phyloP scores from a whole-genome alignment of 768 basidiomycete species.

The Lactarius vividus region DNA sequence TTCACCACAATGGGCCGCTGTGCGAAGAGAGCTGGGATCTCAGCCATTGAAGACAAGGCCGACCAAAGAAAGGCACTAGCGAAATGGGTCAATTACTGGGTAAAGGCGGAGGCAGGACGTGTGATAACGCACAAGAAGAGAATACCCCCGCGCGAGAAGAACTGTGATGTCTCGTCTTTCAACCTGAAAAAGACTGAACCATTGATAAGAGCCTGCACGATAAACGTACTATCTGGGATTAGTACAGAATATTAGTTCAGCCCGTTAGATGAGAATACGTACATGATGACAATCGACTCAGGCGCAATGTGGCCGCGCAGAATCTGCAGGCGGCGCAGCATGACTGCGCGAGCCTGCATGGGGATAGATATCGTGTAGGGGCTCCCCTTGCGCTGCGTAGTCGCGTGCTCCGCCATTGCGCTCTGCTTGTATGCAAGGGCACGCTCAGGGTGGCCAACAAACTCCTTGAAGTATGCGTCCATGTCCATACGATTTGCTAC shows the following conservation, averaged over 20 bases:
- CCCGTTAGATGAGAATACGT: not conserved
- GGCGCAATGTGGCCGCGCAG: slow-evolving; percentile 33
- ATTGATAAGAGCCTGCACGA: slow-evolving; percentile 52
- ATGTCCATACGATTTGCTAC: slow-evolving; percentile 46
- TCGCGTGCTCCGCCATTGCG: slow-evolving; percentile 51
- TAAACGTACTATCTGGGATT: slow-evolving; percentile 44
- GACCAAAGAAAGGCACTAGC: slow-evolving; percentile 55
- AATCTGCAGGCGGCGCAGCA: slow-evolving; percentile 38
- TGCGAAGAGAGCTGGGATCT: slow-evolving; percentile 54
- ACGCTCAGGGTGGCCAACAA: slow-evolving; percentile 45
- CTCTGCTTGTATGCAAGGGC: slow-evolving; percentile 46
- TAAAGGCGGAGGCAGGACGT: no score
- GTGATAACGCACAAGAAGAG: slow-evolving; percentile 61
- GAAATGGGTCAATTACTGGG: not conserved
- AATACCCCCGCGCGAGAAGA: slow-evolving; percentile 77
- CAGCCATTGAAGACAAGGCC: slow-evolving; percentile 58
- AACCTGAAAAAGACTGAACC: slow-evolving; percentile 65
- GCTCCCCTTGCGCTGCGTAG: slow-evolving; percentile 40
- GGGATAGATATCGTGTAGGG: slow-evolving; percentile 37
- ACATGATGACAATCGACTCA: slow-evolving; percentile 34
- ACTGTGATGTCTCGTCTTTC: slow-evolving; percentile 53
- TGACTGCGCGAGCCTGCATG: slow-evolving; percentile 39
- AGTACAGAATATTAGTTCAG: not conserved
- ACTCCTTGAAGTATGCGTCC: slow-evolving; percentile 42
- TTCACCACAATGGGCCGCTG: slow-evolving; percentile 60